Conservation (phyloP, 805 yeast species). For the Spathaspora sp. region DNA sequence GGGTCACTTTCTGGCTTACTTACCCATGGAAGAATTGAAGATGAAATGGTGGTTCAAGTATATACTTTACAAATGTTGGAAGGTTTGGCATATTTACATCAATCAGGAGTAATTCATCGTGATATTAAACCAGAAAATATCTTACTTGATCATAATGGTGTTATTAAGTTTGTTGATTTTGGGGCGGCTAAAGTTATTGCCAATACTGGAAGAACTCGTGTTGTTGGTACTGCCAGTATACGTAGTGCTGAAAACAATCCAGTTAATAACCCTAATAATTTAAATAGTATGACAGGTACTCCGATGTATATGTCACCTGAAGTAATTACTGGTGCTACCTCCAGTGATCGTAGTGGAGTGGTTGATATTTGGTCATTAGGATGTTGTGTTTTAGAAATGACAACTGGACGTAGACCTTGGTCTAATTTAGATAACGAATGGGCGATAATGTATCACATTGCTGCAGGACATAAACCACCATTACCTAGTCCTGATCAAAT, state of each 20-base stretch:
- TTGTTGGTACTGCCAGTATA: slow-evolving; percentile 5
- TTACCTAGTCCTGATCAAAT: slow-evolving; percentile 78
- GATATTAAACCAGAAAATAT: slow-evolving; percentile 96
- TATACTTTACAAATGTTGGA: slow-evolving; percentile 91
- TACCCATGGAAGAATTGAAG: slow-evolving; percentile 92
- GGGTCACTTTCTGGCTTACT: slow-evolving; percentile 85
- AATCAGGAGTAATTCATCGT: slow-evolving; percentile 92
- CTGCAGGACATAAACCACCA: slow-evolving; percentile 89
- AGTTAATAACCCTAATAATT: slow-evolving; percentile 19
- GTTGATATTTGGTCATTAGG: slow-evolving; percentile 96
- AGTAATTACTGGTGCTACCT: slow-evolving; percentile 70
- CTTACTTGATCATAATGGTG: slow-evolving; percentile 84
- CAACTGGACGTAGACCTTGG: slow-evolving; percentile 96
- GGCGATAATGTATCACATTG: slow-evolving; percentile 98
- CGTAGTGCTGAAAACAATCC: background rate
- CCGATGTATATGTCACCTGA: slow-evolving; percentile 99
- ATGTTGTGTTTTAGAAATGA: slow-evolving; percentile 94
- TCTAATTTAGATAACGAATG: slow-evolving; percentile 92
- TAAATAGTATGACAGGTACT: slow-evolving; percentile 75
- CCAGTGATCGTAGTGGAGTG: slow-evolving; percentile 57
- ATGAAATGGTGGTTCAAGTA: slow-evolving; percentile 87
- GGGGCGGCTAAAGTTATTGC: slow-evolving; percentile 95
- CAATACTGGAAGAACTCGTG: slow-evolving; percentile 46
- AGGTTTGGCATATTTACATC: slow-evolving; percentile 92
- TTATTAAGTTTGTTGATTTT: slow-evolving; percentile 92